Percentiles rank a stretch among this genome's conserved stretches.
Evolutionary conservation across 495 filamentous ascomycete species (phyloP).

Genomic region (Daldinia decipiens): DNA sequence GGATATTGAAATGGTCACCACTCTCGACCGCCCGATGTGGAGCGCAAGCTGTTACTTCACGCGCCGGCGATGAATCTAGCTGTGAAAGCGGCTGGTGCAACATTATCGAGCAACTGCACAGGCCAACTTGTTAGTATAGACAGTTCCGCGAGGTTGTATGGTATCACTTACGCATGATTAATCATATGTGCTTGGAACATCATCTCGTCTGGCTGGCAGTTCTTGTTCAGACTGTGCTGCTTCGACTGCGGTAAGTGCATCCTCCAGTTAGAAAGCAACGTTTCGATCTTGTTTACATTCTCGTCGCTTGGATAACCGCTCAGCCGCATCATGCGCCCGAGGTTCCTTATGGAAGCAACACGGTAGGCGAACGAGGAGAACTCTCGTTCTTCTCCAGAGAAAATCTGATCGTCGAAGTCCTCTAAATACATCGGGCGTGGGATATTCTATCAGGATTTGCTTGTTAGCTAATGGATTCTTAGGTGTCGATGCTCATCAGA

Average conservation of each 20-base stretch:
- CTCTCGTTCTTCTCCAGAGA: constrained; percentile 66
- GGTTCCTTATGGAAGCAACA: constrained; percentile 76
- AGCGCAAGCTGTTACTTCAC: constrained; percentile 67
- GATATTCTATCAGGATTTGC: constrained; percentile 60
- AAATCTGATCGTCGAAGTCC: constrained; percentile 77
- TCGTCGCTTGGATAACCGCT: constrained; percentile 57
- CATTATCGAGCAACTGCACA: constrained; percentile 65
- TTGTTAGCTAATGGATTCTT: constrained; percentile 5
- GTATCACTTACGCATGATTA: constrained; percentile 66
- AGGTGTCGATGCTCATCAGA: not conserved
- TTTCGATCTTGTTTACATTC: constrained; percentile 69
- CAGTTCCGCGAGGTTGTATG: not conserved
- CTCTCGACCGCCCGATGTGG: constrained; percentile 63
- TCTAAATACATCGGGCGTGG: constrained; percentile 69
- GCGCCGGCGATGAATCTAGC: constrained; percentile 63
- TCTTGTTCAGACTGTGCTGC: constrained; percentile 71
- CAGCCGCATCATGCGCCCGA: constrained; percentile 76
- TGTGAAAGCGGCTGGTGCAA: constrained; percentile 77
- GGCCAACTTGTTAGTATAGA: constrained; percentile 1
- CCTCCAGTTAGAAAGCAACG: constrained; percentile 81
- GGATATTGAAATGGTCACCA: constrained; percentile 69
- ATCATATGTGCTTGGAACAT: constrained; percentile 93
- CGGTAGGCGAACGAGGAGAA: constrained; percentile 85
- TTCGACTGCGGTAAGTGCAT: constrained; percentile 83
- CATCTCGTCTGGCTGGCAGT: constrained; percentile 83